Evolutionary conservation across 202 grass and related monocot species (phyloP).

Genomic region (Hordeum pubiflorum): DNA sequence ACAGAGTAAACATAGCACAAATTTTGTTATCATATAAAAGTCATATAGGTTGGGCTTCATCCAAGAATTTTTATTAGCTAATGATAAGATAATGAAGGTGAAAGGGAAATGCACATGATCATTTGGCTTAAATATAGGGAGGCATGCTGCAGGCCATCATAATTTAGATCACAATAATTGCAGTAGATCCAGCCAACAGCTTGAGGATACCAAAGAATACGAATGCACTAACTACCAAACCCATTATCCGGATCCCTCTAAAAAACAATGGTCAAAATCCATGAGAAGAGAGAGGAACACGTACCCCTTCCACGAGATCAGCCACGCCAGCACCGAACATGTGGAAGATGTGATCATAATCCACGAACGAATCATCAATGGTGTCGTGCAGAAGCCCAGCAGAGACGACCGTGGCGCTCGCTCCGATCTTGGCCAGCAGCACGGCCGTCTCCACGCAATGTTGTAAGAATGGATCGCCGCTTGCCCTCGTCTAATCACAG

Average conservation of each 20-base stretch:
- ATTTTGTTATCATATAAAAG: neutral
- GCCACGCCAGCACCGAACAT: slow-evolving; percentile 74
- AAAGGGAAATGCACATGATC: neutral
- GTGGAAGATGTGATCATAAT: slow-evolving; percentile 69
- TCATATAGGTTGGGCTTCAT: neutral
- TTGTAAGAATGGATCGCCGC: slow-evolving; percentile 77
- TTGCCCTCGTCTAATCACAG: slow-evolving; percentile 57
- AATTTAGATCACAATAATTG: slow-evolving; percentile 29
- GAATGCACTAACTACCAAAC: neutral
- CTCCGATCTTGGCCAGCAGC: slow-evolving; percentile 70
- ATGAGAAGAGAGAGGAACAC: slow-evolving; percentile 19
- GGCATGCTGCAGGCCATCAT: neutral
- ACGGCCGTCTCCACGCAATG: slow-evolving; percentile 92
- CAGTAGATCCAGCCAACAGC: slow-evolving; percentile 14
- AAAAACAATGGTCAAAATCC: neutral
- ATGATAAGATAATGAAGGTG: neutral
- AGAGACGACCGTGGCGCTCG: slow-evolving; percentile 56
- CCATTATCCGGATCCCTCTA: neutral
- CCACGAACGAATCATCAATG: slow-evolving; percentile 83
- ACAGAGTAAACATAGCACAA: neutral
- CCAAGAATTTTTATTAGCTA: neutral
- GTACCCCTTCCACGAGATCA: slow-evolving; percentile 90
- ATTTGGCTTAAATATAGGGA: slow-evolving; percentile 10
- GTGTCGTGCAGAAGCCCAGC: slow-evolving; percentile 89
- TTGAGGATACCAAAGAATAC: slow-evolving; percentile 12